phyloP scores from a whole-genome alignment of 768 basidiomycete species.

The Roridomyces roridus region DNA sequence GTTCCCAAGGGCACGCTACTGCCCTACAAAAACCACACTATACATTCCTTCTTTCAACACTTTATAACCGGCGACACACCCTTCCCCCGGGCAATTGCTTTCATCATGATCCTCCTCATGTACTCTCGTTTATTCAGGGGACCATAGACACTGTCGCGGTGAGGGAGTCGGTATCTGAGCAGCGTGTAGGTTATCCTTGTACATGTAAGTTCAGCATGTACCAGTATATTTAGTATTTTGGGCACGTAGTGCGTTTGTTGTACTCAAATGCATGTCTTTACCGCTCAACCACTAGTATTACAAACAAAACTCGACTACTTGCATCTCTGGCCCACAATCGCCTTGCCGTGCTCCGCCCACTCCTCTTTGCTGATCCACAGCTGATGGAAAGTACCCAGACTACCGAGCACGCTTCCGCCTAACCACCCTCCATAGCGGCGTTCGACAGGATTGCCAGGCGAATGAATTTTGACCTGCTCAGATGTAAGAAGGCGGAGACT shows the following conservation, averaged over 20 bases:
- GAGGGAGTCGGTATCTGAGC: conserved; percentile 7
- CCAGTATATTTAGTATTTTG: conserved; percentile 11
- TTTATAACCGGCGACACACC: neutral
- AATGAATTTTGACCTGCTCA: conserved; percentile 87
- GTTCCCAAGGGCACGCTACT: conserved; percentile 13
- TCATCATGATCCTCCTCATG: neutral
- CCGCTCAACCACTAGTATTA: conserved; percentile 13
- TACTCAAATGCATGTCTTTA: conserved; percentile 2
- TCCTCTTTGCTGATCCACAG: conserved; percentile 95
- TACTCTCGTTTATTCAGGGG: neutral
- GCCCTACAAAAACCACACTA: conserved; percentile 22
- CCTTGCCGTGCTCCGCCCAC: conserved; percentile 89
- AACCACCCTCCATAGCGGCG: conserved; percentile 94
- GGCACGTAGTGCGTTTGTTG: conserved; percentile 16
- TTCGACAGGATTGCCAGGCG: conserved; percentile 90
- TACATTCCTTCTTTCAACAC: conserved; percentile 22
- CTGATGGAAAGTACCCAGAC: conserved; percentile 97
- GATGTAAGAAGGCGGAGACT: conserved; percentile 22
- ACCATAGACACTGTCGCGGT: conserved; percentile 10
- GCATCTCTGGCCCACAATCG: conserved; percentile 85
- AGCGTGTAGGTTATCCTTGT: conserved; percentile 18
- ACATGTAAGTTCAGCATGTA: conserved; percentile 23
- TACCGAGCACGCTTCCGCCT: conserved; percentile 93
- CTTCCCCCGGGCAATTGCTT: neutral
- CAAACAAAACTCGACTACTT: conserved; percentile 51